Percentiles rank a stretch among this genome's conserved stretches.
Conservation (phyloP, 805 yeast genomes). For the Metschnikowia aberdeeniae region DNA sequence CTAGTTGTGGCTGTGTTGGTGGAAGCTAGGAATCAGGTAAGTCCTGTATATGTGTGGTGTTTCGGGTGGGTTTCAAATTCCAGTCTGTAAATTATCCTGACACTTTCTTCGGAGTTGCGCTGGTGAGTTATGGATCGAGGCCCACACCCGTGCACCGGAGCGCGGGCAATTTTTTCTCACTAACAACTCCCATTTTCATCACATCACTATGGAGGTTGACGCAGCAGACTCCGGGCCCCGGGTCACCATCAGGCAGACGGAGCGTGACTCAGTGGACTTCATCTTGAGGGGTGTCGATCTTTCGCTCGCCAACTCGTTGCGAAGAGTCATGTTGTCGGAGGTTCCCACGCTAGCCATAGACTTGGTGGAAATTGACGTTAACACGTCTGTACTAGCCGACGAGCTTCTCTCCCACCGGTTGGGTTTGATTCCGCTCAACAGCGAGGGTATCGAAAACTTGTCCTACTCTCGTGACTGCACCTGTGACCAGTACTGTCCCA, state of each 20-base stretch:
- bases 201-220: constrained; percentile 24
- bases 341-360: constrained; percentile 97
- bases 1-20: too few relatives aligned
- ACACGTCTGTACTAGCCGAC: constrained; percentile 94
- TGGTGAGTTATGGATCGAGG: too few relatives aligned
- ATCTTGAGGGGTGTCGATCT: constrained; percentile 83
- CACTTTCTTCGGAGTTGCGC: too few relatives aligned
- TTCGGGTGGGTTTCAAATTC: too few relatives aligned
- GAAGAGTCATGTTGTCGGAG: constrained; percentile 92
- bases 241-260: constrained; percentile 83
- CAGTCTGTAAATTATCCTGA: too few relatives aligned
- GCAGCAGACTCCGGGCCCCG: constrained; percentile 55
- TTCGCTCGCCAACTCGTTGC: constrained; percentile 84
- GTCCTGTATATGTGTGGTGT: too few relatives aligned
- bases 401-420: constrained; percentile 93
- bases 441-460: constrained; percentile 77
- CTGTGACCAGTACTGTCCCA: constrained; percentile 95
- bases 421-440: constrained; percentile 85
- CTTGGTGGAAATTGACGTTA: constrained; percentile 87
- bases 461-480: constrained; percentile 94
- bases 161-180: constrained; percentile 5
- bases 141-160: constrained; percentile 3
- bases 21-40: too few relatives aligned
- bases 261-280: constrained; percentile 84
- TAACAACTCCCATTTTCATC: background rate